These are phyloP conservation scores for Theobroma grandiflorum DNA, from an alignment of 441 rosid genomes.

Conservation along the genomic window DNA sequence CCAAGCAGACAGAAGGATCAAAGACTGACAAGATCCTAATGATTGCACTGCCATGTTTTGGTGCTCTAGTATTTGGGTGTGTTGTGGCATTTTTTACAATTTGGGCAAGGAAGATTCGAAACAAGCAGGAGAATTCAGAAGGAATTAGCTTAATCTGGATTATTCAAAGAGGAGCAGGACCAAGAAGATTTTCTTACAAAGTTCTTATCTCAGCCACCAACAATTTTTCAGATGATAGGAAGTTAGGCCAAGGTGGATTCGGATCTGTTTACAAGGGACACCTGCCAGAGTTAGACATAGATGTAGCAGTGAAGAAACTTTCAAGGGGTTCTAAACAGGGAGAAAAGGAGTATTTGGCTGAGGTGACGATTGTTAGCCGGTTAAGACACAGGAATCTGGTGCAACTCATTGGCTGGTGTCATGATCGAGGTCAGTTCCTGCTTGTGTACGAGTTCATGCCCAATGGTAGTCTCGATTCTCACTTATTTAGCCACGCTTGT, in stretches of 20 bases:
- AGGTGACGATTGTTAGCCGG: slow-evolving; percentile 59
- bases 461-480: slow-evolving; percentile 60
- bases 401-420: slow-evolving; percentile 66
- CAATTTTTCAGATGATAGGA: slow-evolving; percentile 50
- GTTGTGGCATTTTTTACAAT: not conserved
- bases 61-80: not conserved
- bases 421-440: slow-evolving; percentile 49
- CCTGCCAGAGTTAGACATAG: slow-evolving; percentile 32
- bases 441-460: slow-evolving; percentile 60
- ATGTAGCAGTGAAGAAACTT: slow-evolving; percentile 56
- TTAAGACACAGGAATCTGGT: slow-evolving; percentile 63
- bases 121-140: slow-evolving; percentile 6
- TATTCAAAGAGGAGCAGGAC: slow-evolving; percentile 56
- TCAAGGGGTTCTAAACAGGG: slow-evolving; percentile 62
- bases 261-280: slow-evolving; percentile 61
- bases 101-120: slow-evolving; percentile 17
- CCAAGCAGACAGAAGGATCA: not conserved
- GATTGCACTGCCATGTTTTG: slow-evolving; percentile 11
- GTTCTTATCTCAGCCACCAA: slow-evolving; percentile 58
- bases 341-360: slow-evolving; percentile 55
- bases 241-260: slow-evolving; percentile 67
- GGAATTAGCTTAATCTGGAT: slow-evolving; percentile 34
- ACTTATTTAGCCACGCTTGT: slow-evolving; percentile 49
- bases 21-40: not conserved
- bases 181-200: slow-evolving; percentile 48